Evolutionary conservation across 2,329 filamentous ascomycete species (phyloP), one percentile per base, ranked within the genome.

Genomic region (Corynespora cassiicola): DNA sequence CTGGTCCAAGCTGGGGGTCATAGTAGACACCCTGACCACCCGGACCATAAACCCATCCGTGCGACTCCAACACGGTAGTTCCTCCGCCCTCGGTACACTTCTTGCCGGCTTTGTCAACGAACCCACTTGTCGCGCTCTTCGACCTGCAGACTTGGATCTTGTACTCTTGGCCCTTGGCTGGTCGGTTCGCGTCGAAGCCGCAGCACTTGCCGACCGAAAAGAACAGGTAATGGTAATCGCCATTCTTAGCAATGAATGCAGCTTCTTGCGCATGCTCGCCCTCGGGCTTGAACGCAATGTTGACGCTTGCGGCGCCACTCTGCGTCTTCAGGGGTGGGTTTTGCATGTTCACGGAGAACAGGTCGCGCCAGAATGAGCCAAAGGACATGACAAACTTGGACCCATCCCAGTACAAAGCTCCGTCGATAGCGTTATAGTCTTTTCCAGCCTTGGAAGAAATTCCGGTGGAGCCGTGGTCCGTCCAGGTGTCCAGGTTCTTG

Each of bases 331-430:
- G 52, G 2, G 54, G 59, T 7, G 61, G 60, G 2, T 32, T 49
- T 15, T 31, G 30, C 47, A 85, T 72, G 17, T 68, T 54, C 1
- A 79, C 79, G 57, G 84, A 81, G 66, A 79, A 83, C 46, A 86
- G 75, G 53, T 81, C 77, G 6, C 69, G 63, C 81, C 82, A 87
- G 72, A 85, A 87, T n/a, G 79, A 84, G 18, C 84, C 84, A 46
- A 86, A 87, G 42, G 74, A 81, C 50, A 80, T 61, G 31, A 74
- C 71, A 39, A 74, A 75, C 5, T 68, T 66, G 33, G 75, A 60
- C 2, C 63, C 65, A 17, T 62, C 66, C 33, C 52, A 54, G 47
- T 79, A 69, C 12, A 75, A 54, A 24, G 70, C 67, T n/a, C 63
- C 55, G 34, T 76, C 86, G 53, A 89, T 76, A 29, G 73, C 72